Conservation (phyloP, 202 grass and related monocot species). For the Schoenoplectus tabernaemontani region DNA sequence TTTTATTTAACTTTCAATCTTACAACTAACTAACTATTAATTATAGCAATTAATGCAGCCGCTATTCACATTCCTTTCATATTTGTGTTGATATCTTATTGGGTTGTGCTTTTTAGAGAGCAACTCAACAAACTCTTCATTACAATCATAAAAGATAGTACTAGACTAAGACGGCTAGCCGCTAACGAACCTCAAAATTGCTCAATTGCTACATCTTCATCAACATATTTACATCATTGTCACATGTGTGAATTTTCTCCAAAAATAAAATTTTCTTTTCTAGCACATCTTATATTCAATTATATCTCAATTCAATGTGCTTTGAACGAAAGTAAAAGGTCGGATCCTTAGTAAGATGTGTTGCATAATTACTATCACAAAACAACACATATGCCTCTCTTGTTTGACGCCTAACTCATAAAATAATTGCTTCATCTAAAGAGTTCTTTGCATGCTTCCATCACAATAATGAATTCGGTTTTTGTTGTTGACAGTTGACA, state of each 20-base stretch:
- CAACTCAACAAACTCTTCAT: background rate
- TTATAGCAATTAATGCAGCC: no score
- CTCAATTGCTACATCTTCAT: background rate
- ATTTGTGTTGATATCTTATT: no score
- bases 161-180: background rate
- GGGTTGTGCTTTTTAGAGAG: no score
- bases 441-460: background rate
- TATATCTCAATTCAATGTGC: background rate
- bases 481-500: background rate
- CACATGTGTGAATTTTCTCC: background rate
- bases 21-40: no score
- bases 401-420: background rate
- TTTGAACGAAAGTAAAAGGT: background rate
- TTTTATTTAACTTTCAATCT: no score
- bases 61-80: no score
- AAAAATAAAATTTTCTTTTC: background rate
- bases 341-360: background rate
- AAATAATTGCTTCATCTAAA: background rate
- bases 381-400: background rate
- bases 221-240: constrained; percentile 1
- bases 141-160: background rate
- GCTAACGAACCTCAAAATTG: background rate
- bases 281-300: background rate
- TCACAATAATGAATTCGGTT: background rate
- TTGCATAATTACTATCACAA: background rate